Evolutionary conservation across 2,329 filamentous ascomycete species (phyloP).

Genomic region (Aspergillus felis): DNA sequence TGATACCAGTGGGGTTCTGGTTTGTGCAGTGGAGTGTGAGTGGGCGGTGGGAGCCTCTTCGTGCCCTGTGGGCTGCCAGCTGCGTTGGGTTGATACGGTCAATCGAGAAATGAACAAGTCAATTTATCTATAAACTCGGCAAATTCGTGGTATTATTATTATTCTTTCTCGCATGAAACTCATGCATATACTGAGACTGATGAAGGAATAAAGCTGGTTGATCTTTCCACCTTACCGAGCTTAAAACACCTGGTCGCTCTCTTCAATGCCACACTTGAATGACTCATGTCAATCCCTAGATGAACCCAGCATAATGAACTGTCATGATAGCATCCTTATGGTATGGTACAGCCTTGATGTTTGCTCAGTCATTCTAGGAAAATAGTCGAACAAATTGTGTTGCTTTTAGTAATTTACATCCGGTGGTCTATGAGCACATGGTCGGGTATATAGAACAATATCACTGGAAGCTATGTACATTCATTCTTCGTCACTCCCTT

Average conservation of each 20-base stretch:
- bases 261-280: background rate
- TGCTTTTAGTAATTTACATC: conserved; percentile 6
- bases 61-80: conserved; percentile 8
- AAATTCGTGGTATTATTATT: background rate
- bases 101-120: background rate
- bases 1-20: conserved; percentile 33
- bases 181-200: background rate
- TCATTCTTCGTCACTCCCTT: conserved; percentile 26
- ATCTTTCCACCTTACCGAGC: background rate
- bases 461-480: conserved; percentile 1
- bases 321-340: background rate
- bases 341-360: background rate
- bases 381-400: background rate
- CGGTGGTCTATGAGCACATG: conserved; percentile 8
- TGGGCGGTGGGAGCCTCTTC: conserved; percentile 25
- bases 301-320: background rate
- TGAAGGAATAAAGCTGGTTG: background rate
- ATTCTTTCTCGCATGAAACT: background rate
- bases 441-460: conserved; percentile 20
- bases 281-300: background rate
- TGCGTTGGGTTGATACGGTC: background rate
- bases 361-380: background rate
- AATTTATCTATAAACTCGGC: background rate
- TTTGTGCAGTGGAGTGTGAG: conserved; percentile 38
- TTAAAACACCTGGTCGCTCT: background rate